Percentiles rank a stretch among this genome's conserved stretches.
These are phyloP conservation scores for Cymbidium sinense DNA, from an alignment of 106 monocot genomes.

Conservation along the genomic window DNA sequence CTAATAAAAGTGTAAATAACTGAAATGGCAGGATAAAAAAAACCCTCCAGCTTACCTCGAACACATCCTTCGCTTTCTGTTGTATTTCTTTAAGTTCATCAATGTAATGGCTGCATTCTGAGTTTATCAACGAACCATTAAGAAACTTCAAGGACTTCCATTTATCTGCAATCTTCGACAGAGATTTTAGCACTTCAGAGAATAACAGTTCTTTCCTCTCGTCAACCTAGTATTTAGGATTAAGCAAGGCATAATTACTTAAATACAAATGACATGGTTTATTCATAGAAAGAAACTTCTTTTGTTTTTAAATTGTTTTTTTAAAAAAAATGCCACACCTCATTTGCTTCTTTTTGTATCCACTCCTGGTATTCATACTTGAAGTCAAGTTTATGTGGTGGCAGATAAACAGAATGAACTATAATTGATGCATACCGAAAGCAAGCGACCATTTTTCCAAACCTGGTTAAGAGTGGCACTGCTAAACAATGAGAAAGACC, in stretches of 20 bases:
- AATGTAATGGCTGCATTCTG: conserved; percentile 27
- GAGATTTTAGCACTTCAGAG: conserved; percentile 39
- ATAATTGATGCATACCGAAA: conserved; percentile 83
- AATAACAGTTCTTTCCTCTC: conserved; percentile 46
- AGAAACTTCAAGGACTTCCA: conserved; percentile 2
- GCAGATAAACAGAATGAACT: conserved; percentile 76
- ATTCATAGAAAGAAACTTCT: not conserved
- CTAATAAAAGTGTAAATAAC: not conserved
- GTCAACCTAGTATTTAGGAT: conserved; percentile 34
- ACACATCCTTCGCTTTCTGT: conserved; percentile 65
- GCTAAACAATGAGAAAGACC: not conserved
- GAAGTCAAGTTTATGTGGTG: conserved; percentile 79
- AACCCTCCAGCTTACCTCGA: conserved; percentile 50
- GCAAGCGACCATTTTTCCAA: conserved; percentile 91
- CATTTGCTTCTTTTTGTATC: conserved; percentile 71
- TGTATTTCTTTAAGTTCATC: conserved; percentile 51
- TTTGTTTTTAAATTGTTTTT: not conserved
- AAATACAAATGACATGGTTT: not conserved
- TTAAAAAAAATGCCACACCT: conserved; percentile 40
- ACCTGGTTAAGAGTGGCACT: conserved; percentile 31
- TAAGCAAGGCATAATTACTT: too few relatives aligned
- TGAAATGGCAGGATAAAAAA: not conserved
- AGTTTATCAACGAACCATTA: not conserved
- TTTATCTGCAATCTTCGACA: conserved; percentile 34
- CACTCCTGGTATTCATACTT: conserved; percentile 49